These are phyloP conservation scores for Globisporangium spinosum DNA, from an alignment of 352 stramenopile genomes.

Conservation along the genomic window DNA sequence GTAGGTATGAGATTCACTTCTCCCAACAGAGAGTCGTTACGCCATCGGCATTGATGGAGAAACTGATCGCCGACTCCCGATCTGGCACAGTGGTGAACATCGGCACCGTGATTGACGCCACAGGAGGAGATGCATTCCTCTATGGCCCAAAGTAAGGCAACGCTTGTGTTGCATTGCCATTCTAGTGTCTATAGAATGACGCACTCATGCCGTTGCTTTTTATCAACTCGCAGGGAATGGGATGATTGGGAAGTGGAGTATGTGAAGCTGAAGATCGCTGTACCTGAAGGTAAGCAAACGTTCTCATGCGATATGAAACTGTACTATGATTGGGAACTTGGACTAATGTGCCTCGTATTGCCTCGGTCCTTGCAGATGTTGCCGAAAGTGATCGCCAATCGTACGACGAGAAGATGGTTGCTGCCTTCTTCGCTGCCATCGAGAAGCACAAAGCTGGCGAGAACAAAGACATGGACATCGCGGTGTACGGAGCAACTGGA, in stretches of 20 bases:
- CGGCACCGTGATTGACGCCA: slow-evolving; percentile 76
- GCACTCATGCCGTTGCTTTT: not conserved
- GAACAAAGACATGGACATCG: slow-evolving; percentile 74
- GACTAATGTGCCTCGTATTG: slow-evolving; percentile 1
- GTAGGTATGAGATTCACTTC: slow-evolving; percentile 84
- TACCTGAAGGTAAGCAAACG: slow-evolving; percentile 30
- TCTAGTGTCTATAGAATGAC: not conserved
- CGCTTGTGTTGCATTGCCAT: not conserved
- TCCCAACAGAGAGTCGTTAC: slow-evolving; percentile 50
- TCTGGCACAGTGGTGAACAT: slow-evolving; percentile 64
- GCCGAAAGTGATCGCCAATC: slow-evolving; percentile 32
- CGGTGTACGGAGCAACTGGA: slow-evolving; percentile 53
- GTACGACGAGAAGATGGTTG: slow-evolving; percentile 50
- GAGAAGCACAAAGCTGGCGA: slow-evolving; percentile 54
- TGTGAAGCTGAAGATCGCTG: slow-evolving; percentile 52
- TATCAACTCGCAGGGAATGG: slow-evolving; percentile 57
- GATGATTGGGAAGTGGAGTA: slow-evolving; percentile 87
- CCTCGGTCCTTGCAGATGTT: slow-evolving; percentile 14
- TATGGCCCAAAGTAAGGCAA: slow-evolving; percentile 65
- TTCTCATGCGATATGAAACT: not conserved
- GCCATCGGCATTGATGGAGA: slow-evolving; percentile 78
- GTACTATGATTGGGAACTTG: not conserved
- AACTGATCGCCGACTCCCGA: slow-evolving; percentile 61
- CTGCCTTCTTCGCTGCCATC: slow-evolving; percentile 57
- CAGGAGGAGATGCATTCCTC: slow-evolving; percentile 60